Conservation (phyloP, 2,329 filamentous ascomycete genomes). For the Venturia asperata region DNA sequence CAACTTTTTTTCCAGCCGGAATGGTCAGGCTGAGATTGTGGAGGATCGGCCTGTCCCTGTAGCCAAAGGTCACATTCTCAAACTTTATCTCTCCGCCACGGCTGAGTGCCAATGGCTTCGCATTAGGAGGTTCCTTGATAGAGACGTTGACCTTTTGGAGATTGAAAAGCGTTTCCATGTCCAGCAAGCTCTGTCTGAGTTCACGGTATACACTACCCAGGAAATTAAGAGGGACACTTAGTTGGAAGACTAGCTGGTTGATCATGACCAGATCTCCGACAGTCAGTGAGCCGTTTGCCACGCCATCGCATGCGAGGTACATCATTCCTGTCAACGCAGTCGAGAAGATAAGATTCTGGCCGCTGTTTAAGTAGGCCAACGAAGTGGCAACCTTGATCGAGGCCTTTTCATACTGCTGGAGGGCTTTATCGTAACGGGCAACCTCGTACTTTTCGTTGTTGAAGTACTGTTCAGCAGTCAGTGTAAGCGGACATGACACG, state of each 20-base stretch:
- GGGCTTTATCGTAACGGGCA: constrained; percentile 76
- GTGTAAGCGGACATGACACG: not conserved
- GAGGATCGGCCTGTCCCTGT: constrained; percentile 83
- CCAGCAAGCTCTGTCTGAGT: constrained; percentile 83
- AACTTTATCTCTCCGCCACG: constrained; percentile 86
- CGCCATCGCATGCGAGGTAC: constrained; percentile 89
- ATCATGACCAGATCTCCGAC: constrained; percentile 98
- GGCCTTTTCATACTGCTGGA: constrained; percentile 81
- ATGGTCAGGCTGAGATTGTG: constrained; percentile 80
- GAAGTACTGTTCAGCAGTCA: constrained; percentile 56
- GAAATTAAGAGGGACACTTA: constrained; percentile 95
- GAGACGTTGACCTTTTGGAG: constrained; percentile 92
- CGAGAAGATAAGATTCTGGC: constrained; percentile 96
- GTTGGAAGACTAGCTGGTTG: constrained; percentile 96
- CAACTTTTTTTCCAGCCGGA: constrained; percentile 91
- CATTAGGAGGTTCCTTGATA: constrained; percentile 69
- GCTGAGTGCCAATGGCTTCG: constrained; percentile 63
- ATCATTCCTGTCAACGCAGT: constrained; percentile 93
- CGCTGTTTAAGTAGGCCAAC: constrained; percentile 83
- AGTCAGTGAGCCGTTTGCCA: constrained; percentile 71
- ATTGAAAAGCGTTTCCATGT: constrained; percentile 98
- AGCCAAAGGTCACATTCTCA: constrained; percentile 91
- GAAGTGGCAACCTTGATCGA: constrained; percentile 97
- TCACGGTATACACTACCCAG: constrained; percentile 97
- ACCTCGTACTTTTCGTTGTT: constrained; percentile 98